Conservation (phyloP, 768 basidiomycete genomes). For the Termitomyces sp. region DNA sequence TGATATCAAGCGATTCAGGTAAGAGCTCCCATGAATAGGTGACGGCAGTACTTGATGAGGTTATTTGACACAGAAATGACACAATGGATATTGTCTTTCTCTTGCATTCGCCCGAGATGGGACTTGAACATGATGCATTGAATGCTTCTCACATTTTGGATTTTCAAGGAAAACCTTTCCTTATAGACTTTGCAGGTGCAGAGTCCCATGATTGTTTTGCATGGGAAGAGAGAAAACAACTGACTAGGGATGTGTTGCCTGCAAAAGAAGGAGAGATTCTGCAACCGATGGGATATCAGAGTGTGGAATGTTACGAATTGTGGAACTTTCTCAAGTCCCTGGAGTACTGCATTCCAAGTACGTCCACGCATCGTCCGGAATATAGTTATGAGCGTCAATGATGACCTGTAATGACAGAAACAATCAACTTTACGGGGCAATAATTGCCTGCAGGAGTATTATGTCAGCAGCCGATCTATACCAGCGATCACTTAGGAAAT, state of each 20-base stretch:
- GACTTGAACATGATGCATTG: not conserved
- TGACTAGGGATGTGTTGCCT: not conserved
- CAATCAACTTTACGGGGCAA: not conserved
- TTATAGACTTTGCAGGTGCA: not conserved
- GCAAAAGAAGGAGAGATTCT: not conserved
- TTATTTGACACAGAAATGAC: not conserved
- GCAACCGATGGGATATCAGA: not conserved
- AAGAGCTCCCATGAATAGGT: not conserved
- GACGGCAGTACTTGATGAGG: not conserved
- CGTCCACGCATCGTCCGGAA: too few relatives aligned
- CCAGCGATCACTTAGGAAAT: not conserved
- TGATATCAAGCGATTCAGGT: not conserved
- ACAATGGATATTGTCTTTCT: not conserved
- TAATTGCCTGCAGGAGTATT: not conserved
- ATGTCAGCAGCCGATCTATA: not conserved
- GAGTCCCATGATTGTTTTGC: not conserved
- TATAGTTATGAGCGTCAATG: not conserved
- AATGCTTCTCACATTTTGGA: not conserved
- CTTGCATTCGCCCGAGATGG: not conserved
- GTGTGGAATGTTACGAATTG: too few relatives aligned
- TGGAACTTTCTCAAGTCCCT: not conserved
- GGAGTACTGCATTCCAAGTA: not conserved
- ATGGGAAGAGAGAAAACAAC: not conserved
- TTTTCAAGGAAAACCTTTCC: not conserved
- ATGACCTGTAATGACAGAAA: not conserved